phyloP scores from a whole-genome alignment of 129 eudicot genomes.

The Helichrysum umbraculigerum region DNA sequence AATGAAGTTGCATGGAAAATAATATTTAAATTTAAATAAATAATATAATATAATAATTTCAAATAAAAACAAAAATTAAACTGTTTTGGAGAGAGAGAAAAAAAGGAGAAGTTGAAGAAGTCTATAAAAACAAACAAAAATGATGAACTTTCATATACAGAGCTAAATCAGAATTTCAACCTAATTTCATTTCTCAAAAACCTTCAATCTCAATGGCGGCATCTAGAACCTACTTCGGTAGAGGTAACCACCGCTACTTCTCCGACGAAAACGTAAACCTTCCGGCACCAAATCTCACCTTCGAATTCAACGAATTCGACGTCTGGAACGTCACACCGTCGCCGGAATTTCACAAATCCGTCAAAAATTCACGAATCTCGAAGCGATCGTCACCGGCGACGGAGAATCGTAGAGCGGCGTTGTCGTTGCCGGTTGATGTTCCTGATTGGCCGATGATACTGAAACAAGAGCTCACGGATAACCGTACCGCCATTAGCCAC shows the following conservation, averaged over 20 bases:
- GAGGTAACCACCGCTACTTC: slow-evolving; percentile 52
- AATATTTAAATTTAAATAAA: slow-evolving; percentile 2
- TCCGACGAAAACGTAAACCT: slow-evolving; percentile 30
- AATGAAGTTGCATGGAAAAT: slow-evolving; percentile 15
- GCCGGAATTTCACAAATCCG: slow-evolving; percentile 47
- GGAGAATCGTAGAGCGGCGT: slow-evolving; percentile 23
- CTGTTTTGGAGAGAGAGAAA: slow-evolving; percentile 12
- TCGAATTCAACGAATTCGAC: slow-evolving; percentile 71
- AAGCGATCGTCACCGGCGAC: slow-evolving; percentile 31
- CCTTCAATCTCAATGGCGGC: slow-evolving; percentile 45
- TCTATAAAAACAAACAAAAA: slow-evolving; percentile 46
- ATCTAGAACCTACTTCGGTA: slow-evolving; percentile 50
- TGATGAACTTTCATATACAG: slow-evolving; percentile 7
- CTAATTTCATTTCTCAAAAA: neutral
- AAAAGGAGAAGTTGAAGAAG: slow-evolving; percentile 5
- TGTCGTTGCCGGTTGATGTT: slow-evolving; percentile 57
- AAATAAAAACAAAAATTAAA: neutral
- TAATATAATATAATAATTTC: neutral
- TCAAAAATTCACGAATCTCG: slow-evolving; percentile 35
- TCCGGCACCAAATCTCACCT: slow-evolving; percentile 27
- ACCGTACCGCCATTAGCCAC: slow-evolving; percentile 31
- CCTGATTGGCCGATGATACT: slow-evolving; percentile 74
- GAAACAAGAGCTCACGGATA: slow-evolving; percentile 42
- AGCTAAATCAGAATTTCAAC: neutral
- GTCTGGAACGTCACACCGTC: slow-evolving; percentile 55